These are phyloP conservation scores for Malassezia sympodialis DNA, from an alignment of 1,284 basidiomycete genomes.

Conservation along the genomic window DNA sequence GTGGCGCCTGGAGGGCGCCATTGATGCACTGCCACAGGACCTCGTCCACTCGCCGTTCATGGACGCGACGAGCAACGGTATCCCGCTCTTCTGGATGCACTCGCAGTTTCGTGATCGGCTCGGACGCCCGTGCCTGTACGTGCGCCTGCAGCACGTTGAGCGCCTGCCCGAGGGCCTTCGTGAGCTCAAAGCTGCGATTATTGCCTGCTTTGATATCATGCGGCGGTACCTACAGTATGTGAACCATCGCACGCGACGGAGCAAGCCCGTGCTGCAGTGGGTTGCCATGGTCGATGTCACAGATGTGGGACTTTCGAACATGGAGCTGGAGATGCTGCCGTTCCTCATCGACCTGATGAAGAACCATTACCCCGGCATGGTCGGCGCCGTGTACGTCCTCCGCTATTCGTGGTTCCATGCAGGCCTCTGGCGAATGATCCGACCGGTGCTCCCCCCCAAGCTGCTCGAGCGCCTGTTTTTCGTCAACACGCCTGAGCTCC, in stretches of 20 bases:
- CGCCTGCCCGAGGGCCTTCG: slow-evolving; percentile 33
- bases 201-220: slow-evolving; percentile 40
- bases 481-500: slow-evolving; percentile 57
- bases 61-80: slow-evolving; percentile 4
- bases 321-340: slow-evolving; percentile 43
- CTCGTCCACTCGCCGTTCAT: slow-evolving; percentile 17
- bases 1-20: slow-evolving; percentile 12
- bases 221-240: slow-evolving; percentile 26
- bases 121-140: slow-evolving; percentile 35
- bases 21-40: slow-evolving; percentile 11
- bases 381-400: slow-evolving; percentile 59
- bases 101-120: slow-evolving; percentile 33
- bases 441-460: slow-evolving; percentile 62
- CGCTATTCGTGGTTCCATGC: slow-evolving; percentile 74
- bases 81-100: slow-evolving; percentile 44
- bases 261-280: slow-evolving; percentile 30
- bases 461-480: slow-evolving; percentile 66
- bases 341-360: slow-evolving; percentile 44
- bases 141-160: slow-evolving; percentile 37
- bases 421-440: slow-evolving; percentile 65
- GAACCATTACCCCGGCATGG: slow-evolving; percentile 42
- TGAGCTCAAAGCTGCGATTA: slow-evolving; percentile 42
- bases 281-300: slow-evolving; percentile 31
- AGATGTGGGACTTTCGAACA: slow-evolving; percentile 34
- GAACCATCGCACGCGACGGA: slow-evolving; percentile 5